Percentiles rank a stretch among this genome's conserved stretches.
phyloP scores from a whole-genome alignment of 2,329 filamentous ascomycete species.

The Chaetomiaceae sp. region DNA sequence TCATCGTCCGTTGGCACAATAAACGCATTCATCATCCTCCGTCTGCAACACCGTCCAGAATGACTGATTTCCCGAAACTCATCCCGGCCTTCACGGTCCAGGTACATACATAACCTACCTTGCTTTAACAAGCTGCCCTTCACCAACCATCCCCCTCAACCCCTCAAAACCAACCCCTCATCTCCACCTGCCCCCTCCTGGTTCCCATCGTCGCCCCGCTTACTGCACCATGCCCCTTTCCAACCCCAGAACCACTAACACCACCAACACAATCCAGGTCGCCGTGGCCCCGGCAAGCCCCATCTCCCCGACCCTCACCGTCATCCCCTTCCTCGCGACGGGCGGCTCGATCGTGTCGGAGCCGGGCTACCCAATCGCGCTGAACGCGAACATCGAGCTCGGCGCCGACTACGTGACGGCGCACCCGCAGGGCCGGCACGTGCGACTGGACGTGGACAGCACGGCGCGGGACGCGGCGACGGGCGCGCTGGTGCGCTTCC shows the following conservation, averaged over 20 bases:
- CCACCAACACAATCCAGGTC: constrained; percentile 17
- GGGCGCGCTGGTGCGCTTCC: constrained; percentile 30
- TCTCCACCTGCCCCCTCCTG: no score
- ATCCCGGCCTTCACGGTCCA: constrained; percentile 36
- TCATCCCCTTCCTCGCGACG: constrained; percentile 25
- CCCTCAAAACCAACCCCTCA: neutral
- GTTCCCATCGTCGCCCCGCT: neutral
- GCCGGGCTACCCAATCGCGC: constrained; percentile 31
- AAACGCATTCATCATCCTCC: no score
- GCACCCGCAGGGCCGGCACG: constrained; percentile 31
- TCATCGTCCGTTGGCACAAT: no score
- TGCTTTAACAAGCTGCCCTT: neutral
- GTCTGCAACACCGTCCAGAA: constrained; percentile 17
- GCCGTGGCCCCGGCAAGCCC: constrained; percentile 25
- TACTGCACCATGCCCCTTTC: neutral
- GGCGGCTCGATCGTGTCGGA: constrained; percentile 31
- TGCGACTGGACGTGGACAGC: constrained; percentile 36
- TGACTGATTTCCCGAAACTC: constrained; percentile 35
- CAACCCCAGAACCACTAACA: neutral
- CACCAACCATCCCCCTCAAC: no score
- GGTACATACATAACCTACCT: constrained; percentile 23
- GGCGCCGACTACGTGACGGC: constrained; percentile 38
- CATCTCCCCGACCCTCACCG: constrained; percentile 28
- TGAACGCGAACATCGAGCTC: constrained; percentile 34
- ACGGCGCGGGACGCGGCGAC: constrained; percentile 29